Evolutionary conservation across 1,284 basidiomycete genomes (phyloP).

Genomic region (Naganishia sp.): DNA sequence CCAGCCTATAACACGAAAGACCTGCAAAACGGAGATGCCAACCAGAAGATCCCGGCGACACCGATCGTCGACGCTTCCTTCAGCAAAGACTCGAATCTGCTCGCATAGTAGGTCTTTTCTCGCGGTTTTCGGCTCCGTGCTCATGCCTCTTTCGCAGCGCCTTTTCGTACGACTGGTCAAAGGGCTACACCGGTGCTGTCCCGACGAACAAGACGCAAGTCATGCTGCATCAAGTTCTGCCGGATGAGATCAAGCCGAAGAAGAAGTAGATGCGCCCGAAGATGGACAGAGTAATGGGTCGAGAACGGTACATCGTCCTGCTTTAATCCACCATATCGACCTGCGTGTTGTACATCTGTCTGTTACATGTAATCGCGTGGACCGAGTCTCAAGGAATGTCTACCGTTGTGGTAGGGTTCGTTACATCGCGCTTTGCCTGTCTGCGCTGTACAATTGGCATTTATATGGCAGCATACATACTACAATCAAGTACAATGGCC

Average conservation of each 20-base stretch:
- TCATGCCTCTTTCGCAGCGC: constrained; percentile 52
- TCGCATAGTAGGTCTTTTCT: constrained; percentile 66
- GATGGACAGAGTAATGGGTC: too few species aligned
- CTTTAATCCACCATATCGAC: too few species aligned
- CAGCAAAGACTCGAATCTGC: constrained; percentile 81
- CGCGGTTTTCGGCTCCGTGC: not conserved
- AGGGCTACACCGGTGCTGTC: constrained; percentile 85
- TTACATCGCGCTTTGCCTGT: too few species aligned
- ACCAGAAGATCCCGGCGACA: constrained; percentile 58
- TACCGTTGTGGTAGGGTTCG: too few species aligned
- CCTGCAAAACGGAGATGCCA: constrained; percentile 69
- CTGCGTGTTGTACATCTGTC: too few species aligned
- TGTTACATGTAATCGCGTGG: too few species aligned
- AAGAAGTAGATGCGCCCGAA: constrained; percentile 31
- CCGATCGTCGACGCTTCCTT: constrained; percentile 66
- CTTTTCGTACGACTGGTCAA: constrained; percentile 82
- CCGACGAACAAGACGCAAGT: constrained; percentile 78
- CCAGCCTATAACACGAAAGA: constrained; percentile 53
- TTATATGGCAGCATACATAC: too few species aligned
- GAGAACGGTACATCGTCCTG: too few species aligned
- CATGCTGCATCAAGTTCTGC: constrained; percentile 86
- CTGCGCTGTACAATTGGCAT: too few species aligned
- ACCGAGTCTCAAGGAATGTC: too few species aligned
- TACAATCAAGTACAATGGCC: too few species aligned
- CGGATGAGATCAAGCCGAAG: constrained; percentile 73